These are phyloP conservation scores for Yamagishiella unicocca DNA, from an alignment of 139 green algal genomes.

Conservation along the genomic window DNA sequence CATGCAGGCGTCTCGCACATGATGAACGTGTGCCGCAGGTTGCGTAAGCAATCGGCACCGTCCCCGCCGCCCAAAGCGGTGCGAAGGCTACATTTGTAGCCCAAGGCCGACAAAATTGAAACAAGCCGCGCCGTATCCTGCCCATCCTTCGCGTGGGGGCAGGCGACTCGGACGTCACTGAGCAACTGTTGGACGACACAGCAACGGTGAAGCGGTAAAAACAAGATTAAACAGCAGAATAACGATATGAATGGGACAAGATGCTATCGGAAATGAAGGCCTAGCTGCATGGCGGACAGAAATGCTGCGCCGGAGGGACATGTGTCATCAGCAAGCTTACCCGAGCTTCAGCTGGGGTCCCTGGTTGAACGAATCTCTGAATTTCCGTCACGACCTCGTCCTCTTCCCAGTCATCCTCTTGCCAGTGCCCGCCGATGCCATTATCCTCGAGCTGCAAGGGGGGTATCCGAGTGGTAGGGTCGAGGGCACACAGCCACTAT, in stretches of 20 bases:
- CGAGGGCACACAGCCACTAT: not conserved
- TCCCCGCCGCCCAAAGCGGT: slow-evolving; percentile 55
- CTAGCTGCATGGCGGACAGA: too few species aligned
- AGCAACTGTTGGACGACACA: slow-evolving; percentile 24
- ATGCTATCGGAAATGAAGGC: too few species aligned
- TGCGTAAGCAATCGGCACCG: slow-evolving; percentile 63
- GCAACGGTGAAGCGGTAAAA: slow-evolving; percentile 1
- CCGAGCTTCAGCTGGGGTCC: not conserved
- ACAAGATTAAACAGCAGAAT: too few species aligned
- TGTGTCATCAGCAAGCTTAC: too few species aligned
- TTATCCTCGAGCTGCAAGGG: slow-evolving; percentile 41
- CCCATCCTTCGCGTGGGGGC: slow-evolving; percentile 5
- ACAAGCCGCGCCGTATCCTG: slow-evolving; percentile 41
- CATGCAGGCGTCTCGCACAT: not conserved
- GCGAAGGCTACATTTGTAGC: slow-evolving; percentile 46
- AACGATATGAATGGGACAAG: too few species aligned
- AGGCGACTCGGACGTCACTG: slow-evolving; percentile 5
- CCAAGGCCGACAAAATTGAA: slow-evolving; percentile 29
- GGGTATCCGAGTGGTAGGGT: not conserved
- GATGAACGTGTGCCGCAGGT: slow-evolving; percentile 63
- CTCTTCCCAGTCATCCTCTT: slow-evolving; percentile 32
- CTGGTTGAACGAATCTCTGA: slow-evolving; percentile 27
- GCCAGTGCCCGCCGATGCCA: slow-evolving; percentile 25
- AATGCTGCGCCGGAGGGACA: too few species aligned
- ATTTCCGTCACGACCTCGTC: slow-evolving; percentile 40